Evolutionary conservation across 1,284 basidiomycete genomes (phyloP).

Genomic region (Takashimella koratensis): DNA sequence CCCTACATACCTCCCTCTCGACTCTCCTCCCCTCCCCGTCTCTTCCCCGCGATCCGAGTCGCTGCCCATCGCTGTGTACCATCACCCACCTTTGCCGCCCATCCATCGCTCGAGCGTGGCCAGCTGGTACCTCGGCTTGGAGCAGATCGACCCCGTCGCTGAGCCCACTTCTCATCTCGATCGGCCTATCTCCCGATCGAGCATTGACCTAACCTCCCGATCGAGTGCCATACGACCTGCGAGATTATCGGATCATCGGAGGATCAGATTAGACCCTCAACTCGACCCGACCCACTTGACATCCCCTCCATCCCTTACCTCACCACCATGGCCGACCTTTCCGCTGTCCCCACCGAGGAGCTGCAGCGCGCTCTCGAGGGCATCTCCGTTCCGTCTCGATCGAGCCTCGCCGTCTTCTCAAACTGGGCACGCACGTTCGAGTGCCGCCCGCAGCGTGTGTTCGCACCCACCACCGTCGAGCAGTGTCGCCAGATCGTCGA

Average conservation of each 20-base stretch:
- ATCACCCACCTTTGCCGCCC: neutral
- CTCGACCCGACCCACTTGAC: neutral
- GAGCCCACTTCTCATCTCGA: no score
- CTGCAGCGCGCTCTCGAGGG: constrained; percentile 26
- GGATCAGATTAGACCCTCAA: no score
- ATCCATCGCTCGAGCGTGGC: no score
- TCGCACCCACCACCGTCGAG: constrained; percentile 67
- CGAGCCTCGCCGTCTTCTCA: constrained; percentile 39
- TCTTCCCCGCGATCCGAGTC: neutral
- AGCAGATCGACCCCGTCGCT: no score
- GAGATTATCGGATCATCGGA: no score
- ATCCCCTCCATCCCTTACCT: neutral
- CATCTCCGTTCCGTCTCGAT: constrained; percentile 30
- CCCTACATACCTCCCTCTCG: neutral
- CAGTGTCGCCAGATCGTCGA: constrained; percentile 78
- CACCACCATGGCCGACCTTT: constrained; percentile 6
- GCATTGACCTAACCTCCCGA: constrained; percentile 3
- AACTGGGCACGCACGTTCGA: constrained; percentile 57
- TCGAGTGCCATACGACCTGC: no score
- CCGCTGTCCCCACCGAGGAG: constrained; percentile 2
- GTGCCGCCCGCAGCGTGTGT: constrained; percentile 55
- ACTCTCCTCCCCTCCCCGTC: neutral
- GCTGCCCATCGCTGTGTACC: neutral
- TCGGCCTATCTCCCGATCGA: no score
- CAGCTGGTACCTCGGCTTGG: no score